These are phyloP conservation scores for Trypanosoma cruzi DNA, from an alignment of 208 protist genomes.

Conservation along the genomic window DNA sequence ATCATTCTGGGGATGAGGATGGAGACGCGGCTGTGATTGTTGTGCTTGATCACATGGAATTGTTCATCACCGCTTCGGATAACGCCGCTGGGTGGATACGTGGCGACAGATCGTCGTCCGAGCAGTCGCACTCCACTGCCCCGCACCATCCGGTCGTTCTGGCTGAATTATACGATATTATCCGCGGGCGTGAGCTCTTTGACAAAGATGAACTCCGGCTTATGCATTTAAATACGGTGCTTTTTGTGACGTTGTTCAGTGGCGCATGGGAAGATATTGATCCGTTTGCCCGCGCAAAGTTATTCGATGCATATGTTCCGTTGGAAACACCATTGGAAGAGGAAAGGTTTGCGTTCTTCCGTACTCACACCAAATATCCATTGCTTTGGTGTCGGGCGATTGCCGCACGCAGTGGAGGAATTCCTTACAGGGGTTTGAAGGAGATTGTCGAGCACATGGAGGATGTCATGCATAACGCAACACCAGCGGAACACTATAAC, in stretches of 20 bases:
- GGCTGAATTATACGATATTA: slow-evolving; percentile 57
- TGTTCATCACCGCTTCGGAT: slow-evolving; percentile 35
- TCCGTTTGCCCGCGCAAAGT: slow-evolving; percentile 39
- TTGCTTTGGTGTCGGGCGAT: slow-evolving; percentile 33
- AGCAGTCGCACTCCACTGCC: not conserved
- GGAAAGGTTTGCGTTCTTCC: slow-evolving; percentile 55
- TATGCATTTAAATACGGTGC: slow-evolving; percentile 36
- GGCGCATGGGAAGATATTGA: slow-evolving; percentile 43
- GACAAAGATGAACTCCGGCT: slow-evolving; percentile 14
- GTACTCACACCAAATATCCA: slow-evolving; percentile 2
- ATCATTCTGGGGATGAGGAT: not conserved
- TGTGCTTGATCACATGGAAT: slow-evolving; percentile 71
- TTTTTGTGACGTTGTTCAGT: slow-evolving; percentile 45
- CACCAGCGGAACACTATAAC: slow-evolving; percentile 5
- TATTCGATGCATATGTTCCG: slow-evolving; percentile 47
- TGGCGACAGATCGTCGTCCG: not conserved
- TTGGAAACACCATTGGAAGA: slow-evolving; percentile 62
- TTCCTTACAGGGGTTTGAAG: slow-evolving; percentile 63
- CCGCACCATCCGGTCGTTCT: slow-evolving; percentile 42
- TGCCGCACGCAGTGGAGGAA: slow-evolving; percentile 62
- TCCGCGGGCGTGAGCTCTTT: slow-evolving; percentile 35
- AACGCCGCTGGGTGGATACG: not conserved
- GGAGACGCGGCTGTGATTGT: slow-evolving; percentile 32
- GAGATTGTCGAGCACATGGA: slow-evolving; percentile 32
- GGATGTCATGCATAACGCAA: slow-evolving; percentile 12